Evolutionary conservation across 768 basidiomycete genomes (phyloP), one percentile per base, ranked within the genome.

Genomic region (Jaapia argillacea): DNA sequence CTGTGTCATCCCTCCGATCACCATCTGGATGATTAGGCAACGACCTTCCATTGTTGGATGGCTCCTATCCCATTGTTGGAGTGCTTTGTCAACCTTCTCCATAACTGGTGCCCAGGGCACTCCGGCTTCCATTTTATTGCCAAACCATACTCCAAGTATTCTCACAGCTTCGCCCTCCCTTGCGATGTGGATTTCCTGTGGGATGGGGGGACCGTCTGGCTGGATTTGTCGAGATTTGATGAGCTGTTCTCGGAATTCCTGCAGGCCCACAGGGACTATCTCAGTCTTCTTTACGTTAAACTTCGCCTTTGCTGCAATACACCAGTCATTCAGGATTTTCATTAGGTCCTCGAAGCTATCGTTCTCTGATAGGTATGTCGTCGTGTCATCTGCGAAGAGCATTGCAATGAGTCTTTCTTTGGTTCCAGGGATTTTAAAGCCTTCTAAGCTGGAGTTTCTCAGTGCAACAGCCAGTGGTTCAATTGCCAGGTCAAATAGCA

Each of bases 351-450:
- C 12, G n/a, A 48, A 48, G 14, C 46, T 26, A 36, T 64, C 63
- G 0, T 18, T 6, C 0, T 44, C 3, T 0, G 46, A 44, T 2
- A 60, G 40, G 42, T 48, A 60, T 0, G 51, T 41, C 0, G 48
- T 51, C 0, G 60, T 61, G 27, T 61, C 56, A 27, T 61, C 58
- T 0, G 55, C 52, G 37, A 54, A 58, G 2, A 58, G 45, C 0
- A 45, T 48, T 0, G 45, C 42, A 1, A 55, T 45, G 5, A 54
- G 28, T 25, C 25, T 42, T 1, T 48, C 24, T 3, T 14, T 20
- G 1, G 36, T 5, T 1, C 50, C 52, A 2, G 45, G 44, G 3
- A 55, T 46, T 4, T 44, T 22, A 22, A 45, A 45, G 1, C 56
- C 56, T 27, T 52, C 4, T 14, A 57, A 44, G 10, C n/a, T 36